Evolutionary conservation across 2,329 filamentous ascomycete genomes (phyloP).

Genomic region (Colletotrichum sansevieriae): DNA sequence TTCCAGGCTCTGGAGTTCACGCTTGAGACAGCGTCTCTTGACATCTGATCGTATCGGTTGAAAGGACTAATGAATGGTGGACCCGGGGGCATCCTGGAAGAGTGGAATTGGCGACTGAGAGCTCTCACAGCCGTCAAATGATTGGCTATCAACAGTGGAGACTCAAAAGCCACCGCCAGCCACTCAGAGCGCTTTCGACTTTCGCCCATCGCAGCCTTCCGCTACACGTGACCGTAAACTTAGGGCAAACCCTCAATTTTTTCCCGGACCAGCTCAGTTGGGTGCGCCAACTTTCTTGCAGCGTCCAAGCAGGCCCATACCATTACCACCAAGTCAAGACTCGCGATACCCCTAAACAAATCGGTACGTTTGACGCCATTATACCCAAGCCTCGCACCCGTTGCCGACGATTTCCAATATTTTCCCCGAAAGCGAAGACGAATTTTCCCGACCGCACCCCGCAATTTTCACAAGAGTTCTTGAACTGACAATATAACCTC

Average conservation of each 20-base stretch:
- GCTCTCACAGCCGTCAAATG: not conserved
- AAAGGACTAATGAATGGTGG: constrained; percentile 11
- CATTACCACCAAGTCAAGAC: constrained; percentile 49
- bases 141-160: constrained; percentile 8
- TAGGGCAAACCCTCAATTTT: constrained; percentile 39
- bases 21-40: constrained; percentile 37
- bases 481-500: constrained; percentile 46
- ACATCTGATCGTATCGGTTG: constrained; percentile 39
- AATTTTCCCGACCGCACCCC: constrained; percentile 45
- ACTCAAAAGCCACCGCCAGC: not conserved
- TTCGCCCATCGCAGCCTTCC: constrained; percentile 26
- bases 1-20: constrained; percentile 37
- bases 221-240: constrained; percentile 10
- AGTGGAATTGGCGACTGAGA: constrained; percentile 17
- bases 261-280: constrained; percentile 43
- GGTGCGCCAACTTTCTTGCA: constrained; percentile 14
- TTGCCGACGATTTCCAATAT: constrained; percentile 26
- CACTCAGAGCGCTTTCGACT: not conserved
- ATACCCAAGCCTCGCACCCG: constrained; percentile 33
- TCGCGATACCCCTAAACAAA: constrained; percentile 56
- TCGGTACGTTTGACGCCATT: constrained; percentile 60
- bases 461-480: constrained; percentile 46
- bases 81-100: constrained; percentile 31
- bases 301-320: constrained; percentile 33
- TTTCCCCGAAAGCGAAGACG: constrained; percentile 44